Base-by-base conservation (phyloP, 495 filamentous ascomycete species). In the Astrothelium subdiscretum region DNA sequence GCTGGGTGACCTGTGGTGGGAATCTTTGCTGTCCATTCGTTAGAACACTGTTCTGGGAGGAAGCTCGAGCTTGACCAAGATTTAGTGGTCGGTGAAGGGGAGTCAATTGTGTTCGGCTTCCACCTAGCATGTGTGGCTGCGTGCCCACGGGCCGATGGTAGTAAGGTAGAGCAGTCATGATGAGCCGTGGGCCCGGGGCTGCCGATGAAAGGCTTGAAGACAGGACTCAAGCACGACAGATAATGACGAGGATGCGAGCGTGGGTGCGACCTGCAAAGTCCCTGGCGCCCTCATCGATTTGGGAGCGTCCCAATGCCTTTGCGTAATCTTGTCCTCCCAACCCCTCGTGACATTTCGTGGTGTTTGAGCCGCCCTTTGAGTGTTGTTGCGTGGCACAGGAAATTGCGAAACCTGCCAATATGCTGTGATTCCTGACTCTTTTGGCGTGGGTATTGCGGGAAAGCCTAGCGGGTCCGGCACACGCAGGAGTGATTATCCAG, bases 251-350 rank as follows among this genome's bases (percentile, higher is more conserved):
- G 40, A 58, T 38, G 15, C 57, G 40, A 32, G 57, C 62, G 62
- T 59, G 24, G 20, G 48, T 54, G 48, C 29, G 48, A 54, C 48
- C 48, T 54, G 48, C 48, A 54, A 54, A 54, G 48, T 54, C 48
- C 48, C 48, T 63, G 57, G 62, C 62, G 59, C 31, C 43, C 64
- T 64, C 52, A 62, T 59, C 40, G 62, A 31, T 42, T 32, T n/a
- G 63, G 68, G 63, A 65, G 67, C 24, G 70, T 72, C 48, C 71
- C 71, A 48, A 72, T 71, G 63, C 71, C 71, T 67, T 71, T 73
- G 71, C 70, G 69, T 72, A 67, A 67, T 57, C 60, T 64, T 31
- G 67, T 70, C 66, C 67, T 60, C 59, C 62, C 63, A 20, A 54
- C 58, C 51, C 31, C 61, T 61, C 58, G 63, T 68, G 63, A 66